Evolutionary conservation across 768 basidiomycete genomes (phyloP), one percentile per base, ranked within the genome.

Genomic region (Pleurotus sapidus): DNA sequence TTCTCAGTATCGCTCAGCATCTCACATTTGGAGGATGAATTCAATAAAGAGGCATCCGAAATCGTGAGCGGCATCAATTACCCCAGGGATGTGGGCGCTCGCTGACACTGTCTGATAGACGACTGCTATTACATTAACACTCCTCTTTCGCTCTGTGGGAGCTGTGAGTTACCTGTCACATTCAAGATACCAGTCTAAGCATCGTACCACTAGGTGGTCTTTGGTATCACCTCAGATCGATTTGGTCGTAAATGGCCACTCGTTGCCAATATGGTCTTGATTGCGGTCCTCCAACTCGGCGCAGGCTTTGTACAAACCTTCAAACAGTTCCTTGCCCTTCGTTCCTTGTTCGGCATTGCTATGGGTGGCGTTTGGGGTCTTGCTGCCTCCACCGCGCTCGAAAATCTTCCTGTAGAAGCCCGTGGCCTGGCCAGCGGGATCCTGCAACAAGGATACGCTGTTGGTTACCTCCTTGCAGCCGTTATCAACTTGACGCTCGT

Each of bases 201-300:
- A 51, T 27, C 18, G 18, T 42, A 46, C 48, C 60, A 55, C 37
- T 40, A 78, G 77, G 63, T 93, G 49, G 73, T 94, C 62, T 95
- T 96, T 62, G 94, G 93, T 46, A 68, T 94, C 43, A 63, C 88
- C n/a, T 90, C 89, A 1, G 95, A 97, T 68, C 84, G 95, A 3
- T 96, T 78, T 68, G 95, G 95, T 3, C 83, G 95, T 25, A 96
- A 95, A 78, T 98, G 94, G 94, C 94, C 94, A 3, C 77, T 95
- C 4, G 84, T 96, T 25, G 61, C 64, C 61, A 95, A 94, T 68
- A 77, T 95, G 18, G 46, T 93, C 23, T 66, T 95, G 47, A 82
- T 93, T 59, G 77, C 82, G 12, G 68, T 81, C 4, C 82, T 97
- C 53, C 86, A 94, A 65, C 82, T 97, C 20, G 90, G 86, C 0